Evolutionary conservation across 2,329 filamentous ascomycete genomes (phyloP).

Genomic region (Penicillium oxalicum): DNA sequence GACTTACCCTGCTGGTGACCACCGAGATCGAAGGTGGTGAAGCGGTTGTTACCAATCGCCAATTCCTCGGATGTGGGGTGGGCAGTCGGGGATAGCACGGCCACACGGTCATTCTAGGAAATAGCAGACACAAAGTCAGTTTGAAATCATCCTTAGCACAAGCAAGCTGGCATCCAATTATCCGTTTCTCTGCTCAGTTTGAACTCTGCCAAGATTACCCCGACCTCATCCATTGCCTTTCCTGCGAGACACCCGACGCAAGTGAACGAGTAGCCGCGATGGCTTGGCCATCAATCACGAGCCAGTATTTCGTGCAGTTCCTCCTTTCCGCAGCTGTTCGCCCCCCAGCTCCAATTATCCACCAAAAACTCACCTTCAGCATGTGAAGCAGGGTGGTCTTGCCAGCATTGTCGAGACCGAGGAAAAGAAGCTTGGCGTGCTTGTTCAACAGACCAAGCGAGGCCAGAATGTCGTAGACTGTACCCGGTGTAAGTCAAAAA

Average conservation of each 20-base stretch:
- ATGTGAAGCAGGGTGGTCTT: slow-evolving; percentile 93
- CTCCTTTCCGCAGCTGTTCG: slow-evolving; percentile 1
- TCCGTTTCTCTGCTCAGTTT: not conserved
- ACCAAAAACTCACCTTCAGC: slow-evolving; percentile 65
- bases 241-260: no score
- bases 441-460: slow-evolving; percentile 87
- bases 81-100: slow-evolving; percentile 81
- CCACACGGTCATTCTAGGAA: slow-evolving; percentile 81
- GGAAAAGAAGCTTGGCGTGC: slow-evolving; percentile 89
- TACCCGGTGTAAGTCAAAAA: slow-evolving; percentile 9
- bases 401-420: slow-evolving; percentile 88
- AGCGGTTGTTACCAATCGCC: slow-evolving; percentile 85
- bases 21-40: slow-evolving; percentile 90
- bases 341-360: not conserved
- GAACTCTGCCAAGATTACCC: no score
- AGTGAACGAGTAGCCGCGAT: no score
- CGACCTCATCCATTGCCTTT: no score
- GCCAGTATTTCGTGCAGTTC: not conserved
- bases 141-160: slow-evolving; percentile 6
- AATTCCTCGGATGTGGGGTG: slow-evolving; percentile 92
- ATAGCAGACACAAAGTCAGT: not conserved
- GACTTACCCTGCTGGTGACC: slow-evolving; percentile 76
- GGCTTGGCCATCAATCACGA: no score
- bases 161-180: not conserved
- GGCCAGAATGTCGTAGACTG: slow-evolving; percentile 85